Evolutionary conservation across 176 grass and related monocot species (phyloP), one percentile per base, ranked within the genome.

Genomic region (Secale cereale): DNA sequence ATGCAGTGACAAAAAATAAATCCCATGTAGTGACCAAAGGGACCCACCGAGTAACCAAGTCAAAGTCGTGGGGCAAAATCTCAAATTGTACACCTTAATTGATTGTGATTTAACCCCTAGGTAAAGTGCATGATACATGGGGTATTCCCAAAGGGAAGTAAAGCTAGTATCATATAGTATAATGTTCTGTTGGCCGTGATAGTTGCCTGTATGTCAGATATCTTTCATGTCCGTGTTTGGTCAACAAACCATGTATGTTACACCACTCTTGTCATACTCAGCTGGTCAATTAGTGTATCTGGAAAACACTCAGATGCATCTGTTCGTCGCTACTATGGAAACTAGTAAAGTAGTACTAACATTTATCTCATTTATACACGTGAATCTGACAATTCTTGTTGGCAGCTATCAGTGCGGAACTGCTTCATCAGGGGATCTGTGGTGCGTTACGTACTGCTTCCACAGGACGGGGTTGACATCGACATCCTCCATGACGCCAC

Each of bases 401-500:
- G 77, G 33, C 86, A 99, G 97, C 75, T 96, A 32, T 96, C 97
- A 2, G 97, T 99, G 59, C 81, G 97, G 35, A 99, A 99, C 86
- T 99, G 97, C 84, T 99, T 99, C 81, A 99, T 99, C 74, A 86
- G 97, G 50, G 97, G 97, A 70, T 99, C 97, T 1, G 97, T 99
- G 72, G 97, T 99, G 75, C 80, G 97, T n/a, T 99, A 99, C 11
- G 97, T 99, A 43, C 83, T 95, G 22, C 94, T 99, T 41, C 97
- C 97, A 1, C 97, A 89, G 60, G 97, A 99, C 15, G 97, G 93
- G 0, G 97, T 99, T 9, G 97, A 99, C 56, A 70, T 96, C 0
- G 97, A 99, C 69, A 99, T 99, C 82, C 97, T 99, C 78, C 97
- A 99, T 77, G 97, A 99, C 23, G 97, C 97, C 79, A 96, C 97